phyloP scores from a whole-genome alignment of 2,329 filamentous ascomycete genomes.

The Ceratocystis colombiana region DNA sequence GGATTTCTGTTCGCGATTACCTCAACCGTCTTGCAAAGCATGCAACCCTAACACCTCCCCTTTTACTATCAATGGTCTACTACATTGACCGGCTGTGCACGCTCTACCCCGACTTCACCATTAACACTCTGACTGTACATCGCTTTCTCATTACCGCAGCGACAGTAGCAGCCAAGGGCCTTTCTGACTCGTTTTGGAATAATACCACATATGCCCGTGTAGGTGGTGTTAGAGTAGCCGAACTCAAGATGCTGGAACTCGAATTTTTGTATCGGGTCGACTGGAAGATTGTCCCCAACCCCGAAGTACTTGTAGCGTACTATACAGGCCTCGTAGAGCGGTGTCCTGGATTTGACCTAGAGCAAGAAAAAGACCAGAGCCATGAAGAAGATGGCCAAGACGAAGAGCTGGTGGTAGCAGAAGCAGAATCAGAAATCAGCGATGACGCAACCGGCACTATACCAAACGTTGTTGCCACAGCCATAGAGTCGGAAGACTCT shows the following conservation, averaged over 20 bases:
- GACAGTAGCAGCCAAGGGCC: constrained; percentile 88
- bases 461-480: not conserved
- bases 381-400: constrained; percentile 33
- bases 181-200: constrained; percentile 97
- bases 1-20: constrained; percentile 90
- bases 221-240: constrained; percentile 79
- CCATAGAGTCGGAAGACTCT: not conserved
- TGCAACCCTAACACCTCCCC: constrained; percentile 81
- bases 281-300: constrained; percentile 94
- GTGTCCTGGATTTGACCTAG: constrained; percentile 45
- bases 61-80: constrained; percentile 97
- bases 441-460: constrained; percentile 14
- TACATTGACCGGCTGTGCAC: constrained; percentile 94
- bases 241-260: constrained; percentile 81
- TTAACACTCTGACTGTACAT: constrained; percentile 92
- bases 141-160: constrained; percentile 93
- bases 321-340: constrained; percentile 75
- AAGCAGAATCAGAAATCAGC: constrained; percentile 26
- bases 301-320: constrained; percentile 86
- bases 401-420: constrained; percentile 27
- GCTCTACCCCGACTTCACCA: constrained; percentile 87
- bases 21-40: constrained; percentile 86
- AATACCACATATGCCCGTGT: constrained; percentile 93
- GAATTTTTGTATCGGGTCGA: constrained; percentile 88
- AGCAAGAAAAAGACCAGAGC: constrained; percentile 32